Evolutionary conservation across 768 basidiomycete species (phyloP).

Genomic region (Obba rivulosa): DNA sequence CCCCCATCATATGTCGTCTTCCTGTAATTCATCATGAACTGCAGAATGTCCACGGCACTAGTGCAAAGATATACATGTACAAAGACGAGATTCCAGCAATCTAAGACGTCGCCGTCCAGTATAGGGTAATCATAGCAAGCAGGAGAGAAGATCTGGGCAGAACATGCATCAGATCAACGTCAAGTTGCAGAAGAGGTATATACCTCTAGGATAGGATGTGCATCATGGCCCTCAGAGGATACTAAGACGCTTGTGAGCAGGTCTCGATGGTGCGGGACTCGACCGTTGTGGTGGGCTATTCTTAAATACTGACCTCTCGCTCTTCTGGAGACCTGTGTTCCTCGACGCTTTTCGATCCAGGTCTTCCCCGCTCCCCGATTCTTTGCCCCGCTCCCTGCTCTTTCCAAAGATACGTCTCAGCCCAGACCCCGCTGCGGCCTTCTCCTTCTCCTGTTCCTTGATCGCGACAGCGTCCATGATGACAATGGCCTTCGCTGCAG

Average conservation of each 20-base stretch:
- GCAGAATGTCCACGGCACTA: too few species aligned
- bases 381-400: conserved; percentile 1
- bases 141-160: too few species aligned
- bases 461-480: conserved; percentile 54
- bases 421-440: conserved; percentile 13
- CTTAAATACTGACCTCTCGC: background rate
- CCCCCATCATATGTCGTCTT: too few species aligned
- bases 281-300: background rate
- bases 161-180: too few species aligned
- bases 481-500: conserved; percentile 59
- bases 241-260: background rate
- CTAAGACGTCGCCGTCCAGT: too few species aligned
- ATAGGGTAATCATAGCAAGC: too few species aligned
- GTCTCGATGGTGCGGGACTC: background rate
- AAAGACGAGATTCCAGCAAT: too few species aligned
- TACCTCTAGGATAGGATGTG: too few species aligned
- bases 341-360: background rate
- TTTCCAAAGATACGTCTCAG: conserved; percentile 9
- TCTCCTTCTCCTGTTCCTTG: conserved; percentile 27
- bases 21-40: too few species aligned
- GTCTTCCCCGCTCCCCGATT: conserved; percentile 2
- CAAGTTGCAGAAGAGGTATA: too few species aligned
- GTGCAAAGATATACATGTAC: too few species aligned
- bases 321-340: background rate
- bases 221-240: background rate